Base-by-base conservation (phyloP, 2,329 filamentous ascomycete species). In the Blastomyces gilchristii region DNA sequence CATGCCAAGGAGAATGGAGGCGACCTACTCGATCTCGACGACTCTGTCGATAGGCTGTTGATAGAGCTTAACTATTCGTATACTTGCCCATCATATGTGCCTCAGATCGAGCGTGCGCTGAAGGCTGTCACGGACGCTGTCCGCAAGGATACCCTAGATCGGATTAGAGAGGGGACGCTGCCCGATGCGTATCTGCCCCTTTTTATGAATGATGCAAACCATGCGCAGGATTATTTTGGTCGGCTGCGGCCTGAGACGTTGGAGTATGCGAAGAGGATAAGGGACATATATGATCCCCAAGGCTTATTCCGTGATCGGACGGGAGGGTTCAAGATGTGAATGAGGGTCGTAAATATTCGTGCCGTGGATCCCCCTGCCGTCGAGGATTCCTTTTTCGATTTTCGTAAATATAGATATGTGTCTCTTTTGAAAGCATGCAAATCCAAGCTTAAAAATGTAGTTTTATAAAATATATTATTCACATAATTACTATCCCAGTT, bases 171-270 rank as follows among this genome's bases (percentile, higher is more conserved):
- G 11, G 75, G 74, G 12, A 68, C 71, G 4, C 68, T 78, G 22
- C 73, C 77, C 0, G 71, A 77, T 37, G 75, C 73, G 6, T 77
- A 79, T 63, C 68, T 75, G 16, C 78, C 78, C 8, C 67, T 80
- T 5, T 81, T 81, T 67, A 78, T 79, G 74, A 80, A 79, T 62
- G 78, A 80, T 57, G 73, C 72, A 11, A 76, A 79, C 67, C 74
- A 71, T 62, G 68, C 72, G 41, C 77, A 81, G 70, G 76, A 79
- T 57, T 80, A 77, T 67, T 80, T 75, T 72, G 73, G 72, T 7
- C 72, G 75, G 7, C 71, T 78, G 54, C 65, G 70, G 16, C 73
- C 71, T 12, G 54, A 65, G 47, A 49, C 63, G 31, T 68, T 67
- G 52, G 69, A 73, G 52, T 69, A 71, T 62, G 75, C 75, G 12